These are phyloP conservation scores for Colletotrichum theobromicola DNA, from an alignment of 2,329 filamentous ascomycete species.

Conservation along the genomic window DNA sequence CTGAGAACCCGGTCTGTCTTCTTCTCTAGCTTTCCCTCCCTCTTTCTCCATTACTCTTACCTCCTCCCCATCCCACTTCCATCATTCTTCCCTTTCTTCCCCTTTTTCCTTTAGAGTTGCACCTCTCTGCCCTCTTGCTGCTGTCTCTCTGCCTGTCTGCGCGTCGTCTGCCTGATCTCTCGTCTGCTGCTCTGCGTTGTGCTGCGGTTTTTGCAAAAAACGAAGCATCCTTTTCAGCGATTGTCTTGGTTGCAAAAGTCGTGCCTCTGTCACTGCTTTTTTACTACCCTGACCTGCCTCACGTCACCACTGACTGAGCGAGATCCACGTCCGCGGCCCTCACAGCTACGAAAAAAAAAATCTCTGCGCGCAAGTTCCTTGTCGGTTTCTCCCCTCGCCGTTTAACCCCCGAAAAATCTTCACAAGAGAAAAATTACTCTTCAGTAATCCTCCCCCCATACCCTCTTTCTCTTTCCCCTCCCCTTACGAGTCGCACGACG, in stretches of 20 bases:
- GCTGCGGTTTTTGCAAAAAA: constrained; percentile 9
- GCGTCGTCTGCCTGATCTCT: constrained; percentile 27
- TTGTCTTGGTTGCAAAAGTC: constrained; percentile 21
- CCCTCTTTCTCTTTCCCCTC: constrained; percentile 10
- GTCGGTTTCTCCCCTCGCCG: constrained; percentile 19
- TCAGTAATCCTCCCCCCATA: constrained; percentile 9
- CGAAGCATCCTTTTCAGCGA: constrained; percentile 21
- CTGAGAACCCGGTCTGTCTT: constrained; percentile 20
- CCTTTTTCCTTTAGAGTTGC: constrained; percentile 22
- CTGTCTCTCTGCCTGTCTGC: constrained; percentile 25
- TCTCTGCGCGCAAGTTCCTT: constrained; percentile 21
- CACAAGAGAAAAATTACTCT: constrained; percentile 13
- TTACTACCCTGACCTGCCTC: not conserved
- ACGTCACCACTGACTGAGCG: constrained; percentile 21
- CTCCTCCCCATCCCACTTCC: constrained; percentile 19
- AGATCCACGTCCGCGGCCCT: constrained; percentile 18
- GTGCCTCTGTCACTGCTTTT: constrained; percentile 15
- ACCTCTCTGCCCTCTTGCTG: constrained; percentile 28
- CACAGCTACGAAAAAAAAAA: constrained; percentile 7
- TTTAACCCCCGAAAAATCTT: constrained; percentile 12
- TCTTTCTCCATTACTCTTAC: constrained; percentile 31
- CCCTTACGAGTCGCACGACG: constrained; percentile 35
- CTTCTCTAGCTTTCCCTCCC: constrained; percentile 34
- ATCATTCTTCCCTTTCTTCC: constrained; percentile 11
- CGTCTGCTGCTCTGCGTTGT: constrained; percentile 17